A percentile compares a stretch with the other conserved stretches of the same genome.
Evolutionary conservation across 2,329 filamentous ascomycete genomes (phyloP).

Genomic region (Penicillium sp.): DNA sequence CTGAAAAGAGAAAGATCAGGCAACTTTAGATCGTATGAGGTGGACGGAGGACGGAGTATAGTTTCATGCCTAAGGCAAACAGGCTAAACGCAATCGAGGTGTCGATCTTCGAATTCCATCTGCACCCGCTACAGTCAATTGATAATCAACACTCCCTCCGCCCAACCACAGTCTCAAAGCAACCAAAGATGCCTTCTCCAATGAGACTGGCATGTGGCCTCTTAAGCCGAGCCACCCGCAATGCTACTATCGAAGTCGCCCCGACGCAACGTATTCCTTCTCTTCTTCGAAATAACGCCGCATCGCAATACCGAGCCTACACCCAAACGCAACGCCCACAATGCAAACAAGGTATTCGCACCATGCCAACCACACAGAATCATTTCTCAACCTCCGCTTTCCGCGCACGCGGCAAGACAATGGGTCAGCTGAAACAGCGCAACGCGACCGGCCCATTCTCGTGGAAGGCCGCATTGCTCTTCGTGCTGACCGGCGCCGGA

Average conservation of each 20-base stretch:
- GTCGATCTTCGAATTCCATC: constrained; percentile 22
- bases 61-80: constrained; percentile 12
- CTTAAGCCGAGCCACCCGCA: constrained; percentile 17
- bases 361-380: constrained; percentile 11
- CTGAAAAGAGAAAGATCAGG: too few relatives aligned
- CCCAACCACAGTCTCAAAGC: constrained; percentile 4
- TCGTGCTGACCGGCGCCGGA: constrained; percentile 71
- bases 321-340: constrained; percentile 22
- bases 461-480: constrained; percentile 82
- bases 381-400: constrained; percentile 31
- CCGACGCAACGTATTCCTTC: constrained; percentile 17
- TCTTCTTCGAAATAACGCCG: constrained; percentile 18
- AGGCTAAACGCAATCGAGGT: constrained; percentile 23
- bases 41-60: too few relatives aligned
- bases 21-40: too few relatives aligned
- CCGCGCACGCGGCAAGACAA: constrained; percentile 32
- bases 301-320: constrained; percentile 24
- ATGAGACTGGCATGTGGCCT: constrained; percentile 23
- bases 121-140: constrained; percentile 1
- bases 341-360: constrained; percentile 11
- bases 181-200: constrained; percentile 29
- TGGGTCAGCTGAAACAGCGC: constrained; percentile 41
- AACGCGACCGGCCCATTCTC: constrained; percentile 67
- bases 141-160: constrained; percentile 10
- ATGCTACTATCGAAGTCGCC: constrained; percentile 13